Percentiles rank a stretch among this genome's conserved stretches.
phyloP scores from a whole-genome alignment of 192 early-diverging fungal genomes.

The Entomortierella beljakovae region DNA sequence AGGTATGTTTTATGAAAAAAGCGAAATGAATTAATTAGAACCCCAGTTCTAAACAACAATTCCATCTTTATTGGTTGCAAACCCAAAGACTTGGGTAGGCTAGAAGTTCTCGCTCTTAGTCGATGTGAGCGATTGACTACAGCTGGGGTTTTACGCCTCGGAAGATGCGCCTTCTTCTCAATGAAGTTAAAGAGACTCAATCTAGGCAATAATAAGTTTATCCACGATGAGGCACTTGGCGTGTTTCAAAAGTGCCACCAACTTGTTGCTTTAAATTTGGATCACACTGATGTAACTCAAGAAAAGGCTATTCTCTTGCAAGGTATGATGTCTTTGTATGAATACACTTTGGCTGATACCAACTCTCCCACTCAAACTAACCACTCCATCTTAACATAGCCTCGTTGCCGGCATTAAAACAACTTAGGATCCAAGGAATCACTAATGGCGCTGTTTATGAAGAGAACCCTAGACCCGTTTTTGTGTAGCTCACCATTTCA shows the following conservation, averaged over 20 bases:
- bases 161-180: slow-evolving; percentile 35
- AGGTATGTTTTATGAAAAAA: slow-evolving; percentile 19
- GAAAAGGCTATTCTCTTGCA: slow-evolving; percentile 14
- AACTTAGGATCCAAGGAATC: slow-evolving; percentile 34
- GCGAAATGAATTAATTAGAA: not conserved
- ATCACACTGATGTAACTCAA: slow-evolving; percentile 53
- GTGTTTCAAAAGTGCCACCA: slow-evolving; percentile 28
- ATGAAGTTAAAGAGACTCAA: slow-evolving; percentile 39
- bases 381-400: slow-evolving; percentile 4
- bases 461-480: slow-evolving; percentile 21
- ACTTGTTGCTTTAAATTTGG: slow-evolving; percentile 52
- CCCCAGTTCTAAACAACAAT: not conserved
- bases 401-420: slow-evolving; percentile 25
- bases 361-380: not conserved
- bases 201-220: slow-evolving; percentile 31
- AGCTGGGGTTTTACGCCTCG: slow-evolving; percentile 14
- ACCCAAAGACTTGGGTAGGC: slow-evolving; percentile 28
- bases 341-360: too few species aligned
- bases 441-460: slow-evolving; percentile 37
- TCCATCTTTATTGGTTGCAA: not conserved
- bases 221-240: slow-evolving; percentile 42
- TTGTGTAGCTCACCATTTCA: slow-evolving; percentile 1
- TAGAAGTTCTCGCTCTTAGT: slow-evolving; percentile 30
- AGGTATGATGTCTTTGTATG: slow-evolving; percentile 11
- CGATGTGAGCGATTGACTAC: slow-evolving; percentile 31